Evolutionary conservation across 345 rosid genomes (phyloP).

Genomic region (Fremontodendron californicum): DNA sequence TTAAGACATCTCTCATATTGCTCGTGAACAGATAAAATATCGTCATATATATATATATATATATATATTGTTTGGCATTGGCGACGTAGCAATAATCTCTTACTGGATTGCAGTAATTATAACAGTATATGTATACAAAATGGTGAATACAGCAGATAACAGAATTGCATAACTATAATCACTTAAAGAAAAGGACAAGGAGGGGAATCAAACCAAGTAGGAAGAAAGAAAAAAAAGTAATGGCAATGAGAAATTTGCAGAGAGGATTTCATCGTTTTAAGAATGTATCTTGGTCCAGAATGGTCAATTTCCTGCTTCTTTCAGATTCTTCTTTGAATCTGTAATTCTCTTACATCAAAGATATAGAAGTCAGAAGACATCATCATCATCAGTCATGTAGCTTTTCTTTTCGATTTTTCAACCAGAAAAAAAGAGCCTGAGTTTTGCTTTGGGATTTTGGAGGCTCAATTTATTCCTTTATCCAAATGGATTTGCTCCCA

Average conservation of each 20-base stretch:
- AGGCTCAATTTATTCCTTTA: slow-evolving; percentile 9
- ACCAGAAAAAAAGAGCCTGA: not conserved
- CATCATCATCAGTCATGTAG: not conserved
- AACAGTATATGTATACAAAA: too few relatives aligned
- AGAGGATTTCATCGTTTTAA: not conserved
- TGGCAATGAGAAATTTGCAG: not conserved
- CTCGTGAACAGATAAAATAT: too few relatives aligned
- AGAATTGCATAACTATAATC: not conserved
- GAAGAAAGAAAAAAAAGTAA: not conserved
- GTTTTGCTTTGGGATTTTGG: not conserved
- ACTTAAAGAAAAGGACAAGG: not conserved
- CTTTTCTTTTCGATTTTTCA: not conserved
- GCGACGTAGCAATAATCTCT: not conserved
- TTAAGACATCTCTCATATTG: too few relatives aligned
- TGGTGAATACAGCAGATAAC: not conserved
- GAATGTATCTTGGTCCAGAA: not conserved
- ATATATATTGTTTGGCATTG: too few relatives aligned
- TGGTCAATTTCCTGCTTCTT: not conserved
- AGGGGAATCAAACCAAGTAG: not conserved
- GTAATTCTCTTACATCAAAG: not conserved
- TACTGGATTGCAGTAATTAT: not conserved
- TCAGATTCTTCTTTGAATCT: not conserved
- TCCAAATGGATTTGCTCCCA: slow-evolving; percentile 64
- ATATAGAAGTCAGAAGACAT: not conserved
- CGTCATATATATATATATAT: too few relatives aligned